A percentile compares a stretch with the other conserved stretches of the same genome.
Evolutionary conservation across 225 moss, liverwort and hornwort genomes (phyloP).

Genomic region (Lunularia cruciata): DNA sequence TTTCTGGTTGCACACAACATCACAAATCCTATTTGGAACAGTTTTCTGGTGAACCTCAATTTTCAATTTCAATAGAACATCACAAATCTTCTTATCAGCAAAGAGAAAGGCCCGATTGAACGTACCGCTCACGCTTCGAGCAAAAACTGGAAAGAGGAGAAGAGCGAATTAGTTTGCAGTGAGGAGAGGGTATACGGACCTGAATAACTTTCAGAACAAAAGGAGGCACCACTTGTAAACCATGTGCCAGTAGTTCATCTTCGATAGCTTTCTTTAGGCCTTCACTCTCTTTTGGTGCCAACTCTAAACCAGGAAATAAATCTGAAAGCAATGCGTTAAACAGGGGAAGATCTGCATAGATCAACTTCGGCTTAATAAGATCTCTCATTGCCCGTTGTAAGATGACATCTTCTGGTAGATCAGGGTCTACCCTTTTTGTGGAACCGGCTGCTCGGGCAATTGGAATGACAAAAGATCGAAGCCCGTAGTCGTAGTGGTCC

Average conservation of each 20-base stretch:
- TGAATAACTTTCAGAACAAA: conserved; percentile 67
- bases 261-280: conserved; percentile 61
- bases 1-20: too few species aligned
- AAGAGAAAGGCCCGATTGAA: too few species aligned
- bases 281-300: conserved; percentile 71
- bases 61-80: too few species aligned
- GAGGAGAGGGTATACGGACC: too few species aligned
- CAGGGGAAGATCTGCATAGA: conserved; percentile 72
- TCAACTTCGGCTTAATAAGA: conserved; percentile 77
- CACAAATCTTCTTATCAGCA: too few species aligned
- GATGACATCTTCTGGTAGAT: conserved; percentile 75
- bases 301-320: conserved; percentile 78
- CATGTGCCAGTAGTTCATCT: conserved; percentile 46
- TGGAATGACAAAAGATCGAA: conserved; percentile 82
- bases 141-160: too few species aligned
- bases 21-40: too few species aligned
- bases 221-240: conserved; percentile 58
- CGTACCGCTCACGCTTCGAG: too few species aligned
- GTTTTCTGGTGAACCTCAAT: too few species aligned
- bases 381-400: conserved; percentile 78
- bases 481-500: conserved; percentile 83
- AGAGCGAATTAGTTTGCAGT: too few species aligned
- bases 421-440: conserved; percentile 71
- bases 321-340: conserved; percentile 79
- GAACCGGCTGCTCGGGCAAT: conserved; percentile 74